Evolutionary conservation across 2,329 filamentous ascomycete genomes (phyloP), one percentile per base, ranked within the genome.

Genomic region (Aspergillus sp.): DNA sequence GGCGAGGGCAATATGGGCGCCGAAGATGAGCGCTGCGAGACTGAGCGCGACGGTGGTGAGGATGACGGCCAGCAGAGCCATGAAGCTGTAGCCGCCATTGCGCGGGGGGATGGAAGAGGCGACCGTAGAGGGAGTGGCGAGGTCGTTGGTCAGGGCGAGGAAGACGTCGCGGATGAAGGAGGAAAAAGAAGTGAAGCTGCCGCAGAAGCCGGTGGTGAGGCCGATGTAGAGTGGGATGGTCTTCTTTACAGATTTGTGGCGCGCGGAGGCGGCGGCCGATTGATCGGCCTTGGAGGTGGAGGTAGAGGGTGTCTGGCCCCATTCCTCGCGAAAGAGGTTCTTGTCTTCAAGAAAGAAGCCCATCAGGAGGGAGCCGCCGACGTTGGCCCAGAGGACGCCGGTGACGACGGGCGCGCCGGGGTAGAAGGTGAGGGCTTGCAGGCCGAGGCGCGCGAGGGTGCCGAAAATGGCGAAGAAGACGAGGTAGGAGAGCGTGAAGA

Each of bases 151-250:
- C 16, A 95, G 73, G 0, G 89, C 87, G 19, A 95, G 79, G 66
- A 95, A 95, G 13, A 80, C 73, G 62, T 95, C 92, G 6, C 89
- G 82, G 44, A 92, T 85, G 66, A 95, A 95, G 17, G 86, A 85
- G 0, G 91, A 95, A 71, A 96, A 96, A 9, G 88, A 92, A 0
- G 92, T 96, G 64, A 94, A 89, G 59, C 88, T 92, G 56, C 93
- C 90, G 64, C 90, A 95, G 70, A 94, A 94, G 10, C 88, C 93
- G 0, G 88, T 95, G 0, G 89, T 83, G 5, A 96, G 82, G 47
- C 89, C 92, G 53, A 95, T 87, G 66, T 95, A 96, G 0, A 96
- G 77, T 0, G 93, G 92, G 24, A 95, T 88, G 0, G 88, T 89
- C 75, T 95, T 95, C 68, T 96, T 96, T 24, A 78, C 73, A 4